Percentiles rank a stretch among this genome's conserved stretches.
Conservation (phyloP, 495 filamentous ascomycete genomes). For the Chaetomium tenue region DNA sequence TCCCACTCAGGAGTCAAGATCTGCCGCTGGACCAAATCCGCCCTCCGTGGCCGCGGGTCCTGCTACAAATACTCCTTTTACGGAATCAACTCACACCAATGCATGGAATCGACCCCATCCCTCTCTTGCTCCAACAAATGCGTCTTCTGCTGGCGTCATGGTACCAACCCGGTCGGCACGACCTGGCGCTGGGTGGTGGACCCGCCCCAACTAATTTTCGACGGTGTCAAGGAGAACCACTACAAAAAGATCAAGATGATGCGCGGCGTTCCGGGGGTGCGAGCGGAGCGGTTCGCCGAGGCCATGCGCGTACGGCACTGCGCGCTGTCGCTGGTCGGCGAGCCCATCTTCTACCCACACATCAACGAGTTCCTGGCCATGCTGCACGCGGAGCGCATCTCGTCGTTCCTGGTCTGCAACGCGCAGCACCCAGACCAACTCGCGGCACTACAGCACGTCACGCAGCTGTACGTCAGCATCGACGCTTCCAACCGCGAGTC, state of each 20-base stretch:
- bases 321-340: conserved; percentile 84
- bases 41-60: conserved; percentile 88
- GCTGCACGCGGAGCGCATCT: conserved; percentile 82
- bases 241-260: conserved; percentile 98
- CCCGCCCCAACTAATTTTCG: conserved; percentile 80
- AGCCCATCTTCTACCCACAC: conserved; percentile 96
- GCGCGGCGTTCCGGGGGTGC: conserved; percentile 86
- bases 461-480: conserved; percentile 93
- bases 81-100: conserved; percentile 90
- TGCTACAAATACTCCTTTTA: conserved; percentile 99
- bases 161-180: conserved; percentile 94
- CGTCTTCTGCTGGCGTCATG: conserved; percentile 98
- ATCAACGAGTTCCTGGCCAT: conserved; percentile 86
- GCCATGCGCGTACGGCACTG: conserved; percentile 92
- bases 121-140: conserved; percentile 97
- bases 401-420: conserved; percentile 94
- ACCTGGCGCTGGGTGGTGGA: conserved; percentile 96
- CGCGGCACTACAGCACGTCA: conserved; percentile 74
- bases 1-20: conserved; percentile 97
- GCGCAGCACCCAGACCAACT: conserved; percentile 96
- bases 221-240: conserved; percentile 84
- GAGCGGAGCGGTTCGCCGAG: conserved; percentile 87
- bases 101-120: conserved; percentile 96
- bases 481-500: conserved; percentile 90
- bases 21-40: conserved; percentile 97